A percentile compares a stretch with the other conserved stretches of the same genome.
These are phyloP conservation scores for Magnolia kwangsiensis DNA, from an alignment of 164 flowering plant genomes.

Conservation along the genomic window DNA sequence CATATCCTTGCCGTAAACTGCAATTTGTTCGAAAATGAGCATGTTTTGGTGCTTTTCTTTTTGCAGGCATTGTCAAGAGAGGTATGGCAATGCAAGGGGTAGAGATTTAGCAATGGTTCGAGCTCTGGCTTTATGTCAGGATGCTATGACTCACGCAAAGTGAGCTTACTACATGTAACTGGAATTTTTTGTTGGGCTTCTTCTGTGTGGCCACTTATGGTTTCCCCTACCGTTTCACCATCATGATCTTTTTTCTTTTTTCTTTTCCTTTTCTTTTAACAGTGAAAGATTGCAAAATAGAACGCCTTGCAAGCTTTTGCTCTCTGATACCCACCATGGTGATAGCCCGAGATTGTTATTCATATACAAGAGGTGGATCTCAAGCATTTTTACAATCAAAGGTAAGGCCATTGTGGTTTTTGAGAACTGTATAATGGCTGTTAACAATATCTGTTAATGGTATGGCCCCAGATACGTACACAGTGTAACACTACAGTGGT, in stretches of 20 bases:
- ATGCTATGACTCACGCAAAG: constrained; percentile 76
- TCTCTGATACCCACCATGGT: constrained; percentile 83
- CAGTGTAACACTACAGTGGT: not conserved
- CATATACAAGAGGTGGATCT: constrained; percentile 85
- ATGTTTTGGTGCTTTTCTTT: not conserved
- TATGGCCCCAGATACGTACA: not conserved
- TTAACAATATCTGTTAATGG: not conserved
- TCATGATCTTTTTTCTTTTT: not conserved
- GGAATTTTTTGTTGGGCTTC: not conserved
- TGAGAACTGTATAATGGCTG: not conserved
- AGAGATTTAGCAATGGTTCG: constrained; percentile 82
- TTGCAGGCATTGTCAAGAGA: constrained; percentile 61
- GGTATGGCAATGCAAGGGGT: constrained; percentile 63
- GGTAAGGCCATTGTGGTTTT: constrained; percentile 30
- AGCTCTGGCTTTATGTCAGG: constrained; percentile 62
- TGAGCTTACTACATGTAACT: constrained; percentile 25
- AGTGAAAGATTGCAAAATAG: constrained; percentile 35
- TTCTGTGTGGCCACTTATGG: not conserved
- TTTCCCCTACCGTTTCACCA: not conserved
- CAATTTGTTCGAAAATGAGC: not conserved
- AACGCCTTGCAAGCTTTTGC: constrained; percentile 51
- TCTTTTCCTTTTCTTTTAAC: not conserved
- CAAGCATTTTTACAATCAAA: constrained; percentile 57
- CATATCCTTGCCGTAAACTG: not conserved
- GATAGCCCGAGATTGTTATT: constrained; percentile 72